These are phyloP conservation scores for Diospyros lotus DNA, from an alignment of 148 eudicot species.

Conservation along the genomic window DNA sequence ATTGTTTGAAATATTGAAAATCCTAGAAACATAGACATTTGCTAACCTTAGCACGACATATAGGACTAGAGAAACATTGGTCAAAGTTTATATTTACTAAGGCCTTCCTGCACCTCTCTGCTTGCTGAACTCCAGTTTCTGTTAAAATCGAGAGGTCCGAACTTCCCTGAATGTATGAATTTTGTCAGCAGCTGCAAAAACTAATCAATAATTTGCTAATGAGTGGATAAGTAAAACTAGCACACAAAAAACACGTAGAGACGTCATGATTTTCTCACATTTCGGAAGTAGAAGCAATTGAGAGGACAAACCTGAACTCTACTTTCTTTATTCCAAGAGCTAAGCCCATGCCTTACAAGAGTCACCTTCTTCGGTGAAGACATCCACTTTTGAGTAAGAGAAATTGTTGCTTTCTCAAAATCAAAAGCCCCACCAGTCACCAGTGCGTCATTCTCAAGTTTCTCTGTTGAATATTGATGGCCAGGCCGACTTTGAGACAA, in stretches of 20 bases:
- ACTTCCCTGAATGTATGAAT: constrained; percentile 47
- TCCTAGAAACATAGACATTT: constrained; percentile 1
- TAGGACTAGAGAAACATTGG: constrained; percentile 70
- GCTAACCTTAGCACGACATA: constrained; percentile 72
- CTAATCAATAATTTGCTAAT: neutral
- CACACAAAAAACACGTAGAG: neutral
- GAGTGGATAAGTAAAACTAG: neutral
- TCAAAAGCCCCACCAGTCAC: constrained; percentile 71
- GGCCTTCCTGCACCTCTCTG: constrained; percentile 60
- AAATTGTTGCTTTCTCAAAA: constrained; percentile 57
- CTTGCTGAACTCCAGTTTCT: constrained; percentile 55
- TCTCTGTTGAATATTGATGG: constrained; percentile 18
- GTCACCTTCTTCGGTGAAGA: constrained; percentile 64
- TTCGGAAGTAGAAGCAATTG: neutral
- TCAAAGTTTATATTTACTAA: constrained; percentile 54
- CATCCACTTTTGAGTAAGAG: constrained; percentile 39
- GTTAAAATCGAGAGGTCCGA: constrained; percentile 60
- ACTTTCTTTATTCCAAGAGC: constrained; percentile 69
- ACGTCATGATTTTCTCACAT: neutral
- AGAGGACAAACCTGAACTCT: constrained; percentile 55
- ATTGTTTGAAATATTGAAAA: neutral
- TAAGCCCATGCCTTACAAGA: constrained; percentile 67
- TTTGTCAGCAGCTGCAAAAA: constrained; percentile 3
- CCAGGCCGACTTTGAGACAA: neutral
- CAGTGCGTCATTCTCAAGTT: constrained; percentile 20